Evolutionary conservation across 2,329 filamentous ascomycete species (phyloP), one percentile per base, ranked within the genome.

Genomic region (Stachybotrys echinatus): DNA sequence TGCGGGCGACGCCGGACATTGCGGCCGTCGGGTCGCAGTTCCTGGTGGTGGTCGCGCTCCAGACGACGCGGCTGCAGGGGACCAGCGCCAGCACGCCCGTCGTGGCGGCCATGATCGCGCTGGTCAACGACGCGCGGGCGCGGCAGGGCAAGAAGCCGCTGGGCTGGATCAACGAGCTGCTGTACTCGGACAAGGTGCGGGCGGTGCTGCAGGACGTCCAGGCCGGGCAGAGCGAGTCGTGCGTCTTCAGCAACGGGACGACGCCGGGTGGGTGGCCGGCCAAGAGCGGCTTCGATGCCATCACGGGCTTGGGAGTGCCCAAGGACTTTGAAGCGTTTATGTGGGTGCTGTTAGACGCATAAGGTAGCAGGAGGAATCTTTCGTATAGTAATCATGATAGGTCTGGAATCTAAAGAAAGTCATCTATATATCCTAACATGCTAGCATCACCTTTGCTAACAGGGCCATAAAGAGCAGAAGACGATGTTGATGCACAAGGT

Each of bases 1-100:
- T 75, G 37, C 69, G 79, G 5, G 77, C 69, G 1, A 69, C 74
- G 19, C 79, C 79, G 1, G 78, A 81, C 55, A 66, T 81, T 21
- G 69, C 75, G 4, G 75, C 72, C 4, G 73, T 88, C 20, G 76
- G 83, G 2, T 79, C 79, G 7, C 78, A 81, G 53, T 86, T 84
- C 50, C 54, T 63, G 6, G 68, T 71, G 34, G 50, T 68, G 3
- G 54, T 65, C 17, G 59, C 60, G 6, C 69, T 67, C 7, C 46
- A 49, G 14, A 50, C 60, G 5, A 38, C 48, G 0, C 52, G 54
- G 2, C 61, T 74, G 3, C 56, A 65, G 44, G 76, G 76, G 12
- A 79, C 76, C 12, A 77, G 74, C 48, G 79, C 78, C 1, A 76
- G 75, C 37, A 73, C 79, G 4, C 80, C 80, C 0, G 72, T 81